Evolutionary conservation across 2,329 filamentous ascomycete genomes (phyloP), one percentile per base, ranked within the genome.

Genomic region (Talaromyces rugulosus): DNA sequence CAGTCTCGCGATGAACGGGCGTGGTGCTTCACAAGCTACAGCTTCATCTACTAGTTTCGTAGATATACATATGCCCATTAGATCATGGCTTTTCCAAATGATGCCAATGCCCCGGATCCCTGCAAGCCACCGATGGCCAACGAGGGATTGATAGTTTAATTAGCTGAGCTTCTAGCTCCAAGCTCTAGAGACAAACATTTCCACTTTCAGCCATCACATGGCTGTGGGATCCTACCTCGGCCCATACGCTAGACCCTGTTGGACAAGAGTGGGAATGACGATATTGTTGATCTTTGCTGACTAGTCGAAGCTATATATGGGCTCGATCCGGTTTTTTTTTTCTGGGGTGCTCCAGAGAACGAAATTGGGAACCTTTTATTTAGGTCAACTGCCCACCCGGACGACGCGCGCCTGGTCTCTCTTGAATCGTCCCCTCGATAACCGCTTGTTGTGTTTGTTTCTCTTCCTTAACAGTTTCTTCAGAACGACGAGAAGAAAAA

Each of bases 361-460:
- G 50, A 31, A 53, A n/a, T 4, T 30, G 50, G 50, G 50, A 53
- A 53, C 50, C 50, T 53, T 53, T 53, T 53, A 53, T 53, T 31
- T 53, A 53, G 50, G 50, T 53, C 27, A 31, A 18, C 50, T 53
- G 30, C 27, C 50, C 30, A 53, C 30, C 12, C 6, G 50, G 50
- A 30, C 27, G 28, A 30, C 50, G 50, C 14, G 50, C 28, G 44
- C 50, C 30, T 53, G 50, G 50, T 31, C 50, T 9, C 3, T 31
- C 14, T 53, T 12, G 7, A 47, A 27, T 27, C 28, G 50, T 53
- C 18, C 7, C 50, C 16, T 9, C 50, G 11, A 53, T 18, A 47
- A 12, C 31, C 27, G 7, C 50, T 33, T 53, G 50, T 53, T 53
- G 27, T 53, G 16, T 31, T 12, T 31, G 18, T 47, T 47, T 27